phyloP scores from a whole-genome alignment of 305 asterid species.

The Solanum hybrid region DNA sequence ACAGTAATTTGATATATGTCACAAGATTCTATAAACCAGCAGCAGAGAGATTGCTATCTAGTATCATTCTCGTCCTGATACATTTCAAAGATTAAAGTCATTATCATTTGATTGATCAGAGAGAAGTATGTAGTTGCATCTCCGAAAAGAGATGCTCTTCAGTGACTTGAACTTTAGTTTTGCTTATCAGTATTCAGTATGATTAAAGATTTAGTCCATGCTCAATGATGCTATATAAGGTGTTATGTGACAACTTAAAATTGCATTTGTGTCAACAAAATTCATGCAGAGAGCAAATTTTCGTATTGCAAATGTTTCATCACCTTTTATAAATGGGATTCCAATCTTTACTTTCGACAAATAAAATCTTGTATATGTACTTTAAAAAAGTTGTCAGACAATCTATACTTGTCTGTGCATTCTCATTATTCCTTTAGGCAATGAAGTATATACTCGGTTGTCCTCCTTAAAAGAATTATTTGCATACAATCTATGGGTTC shows the following conservation, averaged over 20 bases:
- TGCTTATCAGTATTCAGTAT: not conserved
- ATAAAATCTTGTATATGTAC: not conserved
- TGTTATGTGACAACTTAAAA: not conserved
- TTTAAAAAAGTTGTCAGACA: not conserved
- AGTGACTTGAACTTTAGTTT: not conserved
- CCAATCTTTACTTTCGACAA: not conserved
- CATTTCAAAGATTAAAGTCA: not conserved
- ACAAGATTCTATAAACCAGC: not conserved
- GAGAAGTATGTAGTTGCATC: not conserved
- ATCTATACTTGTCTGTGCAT: not conserved
- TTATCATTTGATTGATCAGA: not conserved
- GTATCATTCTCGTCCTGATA: not conserved
- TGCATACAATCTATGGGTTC: not conserved
- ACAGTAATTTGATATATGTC: not conserved
- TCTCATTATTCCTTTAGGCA: not conserved
- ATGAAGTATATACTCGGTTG: not conserved
- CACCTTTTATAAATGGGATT: not conserved
- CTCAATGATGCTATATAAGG: not conserved
- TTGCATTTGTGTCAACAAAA: not conserved
- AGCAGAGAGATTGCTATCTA: not conserved
- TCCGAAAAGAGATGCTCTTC: not conserved
- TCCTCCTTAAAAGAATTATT: not conserved
- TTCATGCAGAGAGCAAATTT: not conserved
- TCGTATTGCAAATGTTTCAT: not conserved
- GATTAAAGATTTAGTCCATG: not conserved